These are phyloP conservation scores for Cladorrhinum sp. DNA, from an alignment of 2,329 filamentous ascomycete genomes.

Conservation along the genomic window DNA sequence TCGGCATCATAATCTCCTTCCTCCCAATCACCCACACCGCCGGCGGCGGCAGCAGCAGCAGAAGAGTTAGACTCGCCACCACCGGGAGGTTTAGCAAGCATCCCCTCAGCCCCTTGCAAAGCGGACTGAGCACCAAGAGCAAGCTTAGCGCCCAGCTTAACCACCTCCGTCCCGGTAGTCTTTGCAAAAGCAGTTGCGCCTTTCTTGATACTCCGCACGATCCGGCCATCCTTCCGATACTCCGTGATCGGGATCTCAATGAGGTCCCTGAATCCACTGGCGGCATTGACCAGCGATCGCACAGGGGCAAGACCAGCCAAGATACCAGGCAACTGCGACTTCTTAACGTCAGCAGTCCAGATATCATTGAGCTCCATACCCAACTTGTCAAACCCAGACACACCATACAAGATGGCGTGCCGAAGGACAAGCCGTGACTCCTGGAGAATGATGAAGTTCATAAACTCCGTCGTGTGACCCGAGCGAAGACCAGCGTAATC, in stretches of 20 bases:
- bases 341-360: slow-evolving; percentile 91
- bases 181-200: slow-evolving; percentile 86
- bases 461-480: slow-evolving; percentile 93
- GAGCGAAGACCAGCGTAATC: slow-evolving; percentile 91
- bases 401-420: slow-evolving; percentile 88
- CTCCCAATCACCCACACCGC: slow-evolving; percentile 13
- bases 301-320: slow-evolving; percentile 86
- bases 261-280: slow-evolving; percentile 79
- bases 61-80: slow-evolving; percentile 35
- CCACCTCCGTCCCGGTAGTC: slow-evolving; percentile 90
- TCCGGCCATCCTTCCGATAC: slow-evolving; percentile 88
- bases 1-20: slow-evolving; percentile 42
- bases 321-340: slow-evolving; percentile 83
- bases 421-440: slow-evolving; percentile 80
- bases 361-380: slow-evolving; percentile 90
- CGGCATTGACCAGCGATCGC: slow-evolving; percentile 87
- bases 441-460: slow-evolving; percentile 96
- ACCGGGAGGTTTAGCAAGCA: slow-evolving; percentile 52
- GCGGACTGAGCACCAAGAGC: slow-evolving; percentile 94
- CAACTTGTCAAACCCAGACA: slow-evolving; percentile 84
- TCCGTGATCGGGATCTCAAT: slow-evolving; percentile 87
- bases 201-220: slow-evolving; percentile 88
- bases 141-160: slow-evolving; percentile 89
- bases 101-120: slow-evolving; percentile 80
- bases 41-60: slow-evolving; percentile 35